A percentile compares a stretch with the other conserved stretches of the same genome.
Evolutionary conservation across 108 stramenopile genomes (phyloP).

Genomic region (Skeletonema menzelii): DNA sequence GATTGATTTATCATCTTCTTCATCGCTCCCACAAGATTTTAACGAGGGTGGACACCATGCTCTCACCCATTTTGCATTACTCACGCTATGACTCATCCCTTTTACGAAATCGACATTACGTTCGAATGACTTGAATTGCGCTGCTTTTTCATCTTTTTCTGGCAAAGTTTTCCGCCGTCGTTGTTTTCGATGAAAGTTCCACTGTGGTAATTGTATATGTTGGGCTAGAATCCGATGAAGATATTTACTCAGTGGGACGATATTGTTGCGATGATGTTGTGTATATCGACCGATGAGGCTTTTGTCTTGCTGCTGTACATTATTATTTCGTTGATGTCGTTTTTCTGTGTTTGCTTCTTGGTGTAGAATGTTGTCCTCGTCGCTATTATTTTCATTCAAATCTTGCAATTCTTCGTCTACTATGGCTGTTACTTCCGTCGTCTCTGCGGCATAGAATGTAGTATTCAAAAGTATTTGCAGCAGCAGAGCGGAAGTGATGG

Average conservation of each 20-base stretch:
- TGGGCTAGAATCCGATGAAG: background rate
- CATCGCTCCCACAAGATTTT: background rate
- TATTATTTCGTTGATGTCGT: background rate
- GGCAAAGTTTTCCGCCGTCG: background rate
- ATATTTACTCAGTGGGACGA: background rate
- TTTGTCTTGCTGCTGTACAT: background rate
- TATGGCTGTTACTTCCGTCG: background rate
- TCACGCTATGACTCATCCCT: background rate
- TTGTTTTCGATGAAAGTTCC: background rate
- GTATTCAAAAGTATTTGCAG: background rate
- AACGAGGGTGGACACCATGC: conserved; percentile 30
- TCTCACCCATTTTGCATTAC: conserved; percentile 18
- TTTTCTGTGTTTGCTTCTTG: background rate
- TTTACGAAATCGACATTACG: background rate
- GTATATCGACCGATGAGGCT: background rate
- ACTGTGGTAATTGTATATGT: background rate
- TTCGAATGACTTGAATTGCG: background rate
- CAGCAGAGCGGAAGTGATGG: background rate
- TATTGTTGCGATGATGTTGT: background rate
- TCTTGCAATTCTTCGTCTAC: conserved; percentile 21
- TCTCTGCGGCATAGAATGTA: background rate
- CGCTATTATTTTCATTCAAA: conserved; percentile 9
- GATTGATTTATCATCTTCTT: background rate
- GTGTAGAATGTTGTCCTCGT: background rate
- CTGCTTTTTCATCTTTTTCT: background rate